A percentile compares a stretch with the other conserved stretches of the same genome.
phyloP scores from a whole-genome alignment of 2,329 filamentous ascomycete genomes.

The Sclerotinia glacialis region DNA sequence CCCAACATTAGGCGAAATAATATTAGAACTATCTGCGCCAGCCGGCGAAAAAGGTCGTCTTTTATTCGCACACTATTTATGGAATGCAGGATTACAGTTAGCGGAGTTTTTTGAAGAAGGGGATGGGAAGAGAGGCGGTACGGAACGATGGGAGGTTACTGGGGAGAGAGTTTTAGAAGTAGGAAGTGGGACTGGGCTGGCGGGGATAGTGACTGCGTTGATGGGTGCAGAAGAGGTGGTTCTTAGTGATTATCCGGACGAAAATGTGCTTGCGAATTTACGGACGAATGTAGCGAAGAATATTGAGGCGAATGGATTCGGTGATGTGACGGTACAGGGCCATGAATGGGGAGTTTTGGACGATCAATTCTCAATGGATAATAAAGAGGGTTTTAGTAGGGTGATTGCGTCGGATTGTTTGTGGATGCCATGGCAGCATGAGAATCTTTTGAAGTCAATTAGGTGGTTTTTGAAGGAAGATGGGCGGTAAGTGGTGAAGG shows the following conservation, averaged over 20 bases:
- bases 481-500: conserved; percentile 40
- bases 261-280: conserved; percentile 58
- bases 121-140: conserved; percentile 19
- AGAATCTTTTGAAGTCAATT: conserved; percentile 61
- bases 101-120: conserved; percentile 53
- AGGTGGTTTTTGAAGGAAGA: conserved; percentile 54
- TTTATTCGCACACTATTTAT: conserved; percentile 70
- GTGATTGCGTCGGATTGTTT: conserved; percentile 70
- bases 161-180: conserved; percentile 40
- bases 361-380: conserved; percentile 28
- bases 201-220: conserved; percentile 50
- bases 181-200: conserved; percentile 61
- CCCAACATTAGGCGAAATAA: conserved; percentile 39
- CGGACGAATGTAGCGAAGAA: conserved; percentile 56
- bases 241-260: conserved; percentile 67
- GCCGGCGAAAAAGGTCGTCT: conserved; percentile 48
- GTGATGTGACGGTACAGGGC: conserved; percentile 50
- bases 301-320: conserved; percentile 32
- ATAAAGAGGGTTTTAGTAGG: conserved; percentile 52
- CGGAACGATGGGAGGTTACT: conserved; percentile 21
- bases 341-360: conserved; percentile 62
- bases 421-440: conserved; percentile 73
- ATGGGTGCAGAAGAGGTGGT: conserved; percentile 51
- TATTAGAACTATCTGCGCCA: neutral
- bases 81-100: conserved; percentile 62